Conservation (phyloP, 495 filamentous ascomycete species). For the Neurospora sp. region DNA sequence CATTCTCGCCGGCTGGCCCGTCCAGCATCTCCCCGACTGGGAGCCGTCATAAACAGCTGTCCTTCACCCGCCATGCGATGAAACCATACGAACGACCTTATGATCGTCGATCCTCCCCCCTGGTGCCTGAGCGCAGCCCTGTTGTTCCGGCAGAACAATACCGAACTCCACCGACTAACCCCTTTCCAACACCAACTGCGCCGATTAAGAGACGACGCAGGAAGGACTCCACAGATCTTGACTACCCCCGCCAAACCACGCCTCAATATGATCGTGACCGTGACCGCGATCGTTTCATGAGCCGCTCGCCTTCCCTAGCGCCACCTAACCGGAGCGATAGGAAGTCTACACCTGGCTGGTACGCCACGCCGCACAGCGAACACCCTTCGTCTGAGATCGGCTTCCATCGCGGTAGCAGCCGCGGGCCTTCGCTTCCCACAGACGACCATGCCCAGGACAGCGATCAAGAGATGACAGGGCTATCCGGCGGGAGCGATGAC, state of each 20-base stretch:
- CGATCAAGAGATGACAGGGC: constrained; percentile 8
- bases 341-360: constrained; percentile 39
- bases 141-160: constrained; percentile 3
- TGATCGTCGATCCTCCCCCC: constrained; percentile 30
- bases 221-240: background rate
- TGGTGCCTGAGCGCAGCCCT: constrained; percentile 19
- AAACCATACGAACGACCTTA: constrained; percentile 5
- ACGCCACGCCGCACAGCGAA: constrained; percentile 46
- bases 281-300: constrained; percentile 12
- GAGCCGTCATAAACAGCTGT: constrained; percentile 29
- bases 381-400: constrained; percentile 15
- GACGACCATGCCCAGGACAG: constrained; percentile 13
- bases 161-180: background rate
- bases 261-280: background rate
- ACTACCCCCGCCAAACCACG: background rate
- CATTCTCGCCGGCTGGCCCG: constrained; percentile 31
- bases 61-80: constrained; percentile 12
- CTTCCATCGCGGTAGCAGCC: constrained; percentile 13
- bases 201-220: background rate
- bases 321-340: constrained; percentile 15
- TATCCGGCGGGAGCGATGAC: constrained; percentile 4
- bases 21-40: constrained; percentile 19
- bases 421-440: constrained; percentile 1
- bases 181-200: background rate
- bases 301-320: constrained; percentile 21